These are phyloP conservation scores for Ailanthus altissimus DNA, from an alignment of 345 rosid genomes.

Conservation along the genomic window DNA sequence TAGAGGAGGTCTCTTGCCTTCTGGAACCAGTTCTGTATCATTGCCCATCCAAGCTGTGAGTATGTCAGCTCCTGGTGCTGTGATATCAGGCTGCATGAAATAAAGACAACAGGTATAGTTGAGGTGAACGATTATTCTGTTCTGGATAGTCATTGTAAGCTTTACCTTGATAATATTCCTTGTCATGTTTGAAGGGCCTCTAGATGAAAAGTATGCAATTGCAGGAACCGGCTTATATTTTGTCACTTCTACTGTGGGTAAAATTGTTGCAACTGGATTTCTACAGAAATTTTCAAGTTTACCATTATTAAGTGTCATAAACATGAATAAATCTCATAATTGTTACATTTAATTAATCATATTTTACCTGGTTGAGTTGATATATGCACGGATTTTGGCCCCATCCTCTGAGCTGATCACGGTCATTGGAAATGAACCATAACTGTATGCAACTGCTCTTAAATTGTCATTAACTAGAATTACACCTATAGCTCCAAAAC, in stretches of 20 bases:
- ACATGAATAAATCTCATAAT: not conserved
- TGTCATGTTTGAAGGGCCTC: slow-evolving; percentile 70
- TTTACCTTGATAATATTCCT: slow-evolving; percentile 77
- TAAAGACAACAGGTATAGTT: slow-evolving; percentile 14
- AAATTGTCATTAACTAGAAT: slow-evolving; percentile 47
- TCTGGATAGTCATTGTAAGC: slow-evolving; percentile 15
- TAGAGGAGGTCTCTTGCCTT: slow-evolving; percentile 44
- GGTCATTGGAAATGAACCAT: slow-evolving; percentile 47
- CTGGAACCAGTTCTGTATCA: slow-evolving; percentile 33
- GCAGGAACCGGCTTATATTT: slow-evolving; percentile 68
- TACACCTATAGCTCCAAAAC: slow-evolving; percentile 58
- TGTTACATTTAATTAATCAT: not conserved
- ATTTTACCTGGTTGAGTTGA: slow-evolving; percentile 68
- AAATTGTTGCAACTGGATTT: slow-evolving; percentile 70
- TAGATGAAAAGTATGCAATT: slow-evolving; percentile 67
- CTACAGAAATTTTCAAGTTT: slow-evolving; percentile 30
- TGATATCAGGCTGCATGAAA: slow-evolving; percentile 72
- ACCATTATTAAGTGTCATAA: not conserved
- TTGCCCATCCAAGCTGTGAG: slow-evolving; percentile 82
- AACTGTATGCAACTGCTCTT: slow-evolving; percentile 47
- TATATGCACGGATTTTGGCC: slow-evolving; percentile 47
- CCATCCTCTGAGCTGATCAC: slow-evolving; percentile 58
- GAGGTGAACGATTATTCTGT: not conserved
- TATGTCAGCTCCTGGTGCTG: slow-evolving; percentile 76
- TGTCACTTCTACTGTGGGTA: slow-evolving; percentile 47